These are phyloP conservation scores for Candida glaebosa DNA, from an alignment of 805 yeast genomes.

Conservation along the genomic window DNA sequence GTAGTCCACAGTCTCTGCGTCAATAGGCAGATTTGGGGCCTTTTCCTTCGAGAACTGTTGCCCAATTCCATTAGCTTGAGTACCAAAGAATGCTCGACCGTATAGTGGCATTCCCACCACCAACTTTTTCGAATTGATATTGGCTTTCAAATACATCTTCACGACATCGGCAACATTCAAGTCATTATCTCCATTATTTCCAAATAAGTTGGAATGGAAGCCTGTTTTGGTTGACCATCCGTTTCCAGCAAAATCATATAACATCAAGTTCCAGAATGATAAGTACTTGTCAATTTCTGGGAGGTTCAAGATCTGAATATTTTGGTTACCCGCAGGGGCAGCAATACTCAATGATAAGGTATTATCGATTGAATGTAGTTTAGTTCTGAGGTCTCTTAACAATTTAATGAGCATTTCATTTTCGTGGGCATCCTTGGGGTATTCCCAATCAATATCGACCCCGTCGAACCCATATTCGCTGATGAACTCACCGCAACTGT, in stretches of 20 bases:
- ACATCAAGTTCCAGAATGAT: slow-evolving; percentile 82
- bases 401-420: slow-evolving; percentile 43
- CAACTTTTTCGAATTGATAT: slow-evolving; percentile 49
- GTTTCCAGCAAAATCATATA: slow-evolving; percentile 79
- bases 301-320: slow-evolving; percentile 42
- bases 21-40: slow-evolving; percentile 21
- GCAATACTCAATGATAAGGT: slow-evolving; percentile 64
- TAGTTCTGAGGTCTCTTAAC: slow-evolving; percentile 34
- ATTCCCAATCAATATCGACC: slow-evolving; percentile 94
- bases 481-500: slow-evolving; percentile 46
- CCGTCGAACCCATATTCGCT: slow-evolving; percentile 74
- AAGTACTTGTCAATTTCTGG: slow-evolving; percentile 55
- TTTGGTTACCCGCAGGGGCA: slow-evolving; percentile 61
- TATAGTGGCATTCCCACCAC: slow-evolving; percentile 86
- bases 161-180: slow-evolving; percentile 51
- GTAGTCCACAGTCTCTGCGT: slow-evolving; percentile 49
- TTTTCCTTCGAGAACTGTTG: slow-evolving; percentile 26
- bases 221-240: slow-evolving; percentile 62
- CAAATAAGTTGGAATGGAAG: slow-evolving; percentile 68
- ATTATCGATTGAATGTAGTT: slow-evolving; percentile 26
- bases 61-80: slow-evolving; percentile 39
- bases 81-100: slow-evolving; percentile 47
- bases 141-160: slow-evolving; percentile 34
- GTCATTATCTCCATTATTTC: slow-evolving; percentile 33
- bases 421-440: slow-evolving; percentile 52